Evolutionary conservation across 2,329 filamentous ascomycete species (phyloP), one percentile per base, ranked within the genome.

Genomic region (Penicillium sp.): DNA sequence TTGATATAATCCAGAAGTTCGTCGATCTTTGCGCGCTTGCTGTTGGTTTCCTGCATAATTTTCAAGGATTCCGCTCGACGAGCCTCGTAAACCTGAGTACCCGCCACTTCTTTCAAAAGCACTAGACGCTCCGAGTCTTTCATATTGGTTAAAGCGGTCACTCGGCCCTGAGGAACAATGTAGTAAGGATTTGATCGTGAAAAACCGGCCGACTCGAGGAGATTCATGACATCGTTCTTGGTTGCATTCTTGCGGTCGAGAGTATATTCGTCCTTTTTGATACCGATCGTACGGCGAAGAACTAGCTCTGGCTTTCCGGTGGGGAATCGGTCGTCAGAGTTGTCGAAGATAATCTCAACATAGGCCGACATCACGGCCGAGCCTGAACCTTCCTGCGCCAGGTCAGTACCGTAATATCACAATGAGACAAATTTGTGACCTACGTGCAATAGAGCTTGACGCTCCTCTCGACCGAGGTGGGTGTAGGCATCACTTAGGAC

Each of bases 361-460:
- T 98, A 99, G n/a, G 95, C 96, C 52, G 93, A 97, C 92, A 97
- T 97, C 71, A 99, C 94, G 16, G 95, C 95, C 3, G 94, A 97
- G 38, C 95, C 96, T 4, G 95, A 96, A 43, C 96, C 96, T 83
- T 99, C 96, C 82, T 85, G 67, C 55, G 62, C 53, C 33, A 28
- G 58, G 70, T 81, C 49, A 65, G 30, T 37, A 5, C 14, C 7
- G 11, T 6, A 49, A 38, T 10, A 46, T 7, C 22, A 25, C 25
- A 16, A 7, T 33, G 16, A 33, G 22, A 48, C 16, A 22, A 11
- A n/a, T 1, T 2, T 30, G 30, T 4, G 11, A 67, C 81, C 43
- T 79, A 85, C 83, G 77, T 99, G 95, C n/a, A 99, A 85, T 38
- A 99, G 86, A 33, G 92, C 93, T 78, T 96, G 93, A 63, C 95